Conservation (phyloP, 1,139 yeast genomes). For the Pichia sp. region DNA sequence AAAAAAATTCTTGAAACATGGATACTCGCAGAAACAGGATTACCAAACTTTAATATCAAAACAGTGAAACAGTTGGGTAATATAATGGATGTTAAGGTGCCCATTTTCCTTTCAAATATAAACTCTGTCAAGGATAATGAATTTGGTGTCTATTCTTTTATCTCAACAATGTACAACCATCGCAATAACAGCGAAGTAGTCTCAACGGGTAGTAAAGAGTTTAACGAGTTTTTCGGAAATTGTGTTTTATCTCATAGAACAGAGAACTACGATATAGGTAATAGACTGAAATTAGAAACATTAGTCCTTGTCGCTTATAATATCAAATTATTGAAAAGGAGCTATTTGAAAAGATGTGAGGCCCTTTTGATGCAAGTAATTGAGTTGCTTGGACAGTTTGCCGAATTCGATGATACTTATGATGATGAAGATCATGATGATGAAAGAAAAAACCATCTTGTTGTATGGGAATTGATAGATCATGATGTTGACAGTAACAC, state of each 20-base stretch:
- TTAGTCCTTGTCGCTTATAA: slow-evolving; percentile 20
- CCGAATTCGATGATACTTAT: slow-evolving; percentile 4
- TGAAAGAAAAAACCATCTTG: not conserved
- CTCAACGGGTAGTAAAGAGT: slow-evolving; percentile 1
- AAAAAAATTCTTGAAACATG: too few relatives aligned
- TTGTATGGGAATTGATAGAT: not conserved
- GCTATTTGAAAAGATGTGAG: slow-evolving; percentile 19
- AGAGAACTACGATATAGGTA: slow-evolving; percentile 5
- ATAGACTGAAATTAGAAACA: slow-evolving; percentile 21
- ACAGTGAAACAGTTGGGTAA: too few relatives aligned
- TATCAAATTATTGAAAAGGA: slow-evolving; percentile 17
- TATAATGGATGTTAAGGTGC: too few relatives aligned
- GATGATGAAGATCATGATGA: too few relatives aligned
- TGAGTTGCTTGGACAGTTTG: slow-evolving; percentile 13
- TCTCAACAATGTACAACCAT: too few relatives aligned
- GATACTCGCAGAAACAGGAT: too few relatives aligned
- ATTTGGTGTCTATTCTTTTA: too few relatives aligned
- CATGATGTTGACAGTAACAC: not conserved
- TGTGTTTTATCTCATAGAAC: slow-evolving; percentile 9
- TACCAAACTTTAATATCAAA: too few relatives aligned
- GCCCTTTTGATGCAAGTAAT: slow-evolving; percentile 14
- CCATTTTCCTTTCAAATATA: too few relatives aligned
- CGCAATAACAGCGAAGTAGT: too few relatives aligned
- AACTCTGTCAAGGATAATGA: too few relatives aligned
- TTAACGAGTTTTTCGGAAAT: slow-evolving; percentile 14